Percentiles rank a stretch among this genome's conserved stretches.
Conservation (phyloP, 176 grass and related monocot species). For the Oryza rufipogon region DNA sequence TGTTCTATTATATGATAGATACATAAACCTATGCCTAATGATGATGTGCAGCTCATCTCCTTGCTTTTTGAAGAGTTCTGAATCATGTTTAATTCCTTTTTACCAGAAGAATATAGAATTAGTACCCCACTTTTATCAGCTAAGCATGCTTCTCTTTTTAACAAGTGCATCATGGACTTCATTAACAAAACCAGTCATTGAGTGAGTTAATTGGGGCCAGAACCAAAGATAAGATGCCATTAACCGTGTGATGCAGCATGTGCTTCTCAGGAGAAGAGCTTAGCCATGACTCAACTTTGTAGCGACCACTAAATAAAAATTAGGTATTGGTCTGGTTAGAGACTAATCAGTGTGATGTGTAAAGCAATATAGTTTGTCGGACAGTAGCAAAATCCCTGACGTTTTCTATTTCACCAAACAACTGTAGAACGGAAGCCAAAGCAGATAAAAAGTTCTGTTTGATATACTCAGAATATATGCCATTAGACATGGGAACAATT, state of each 20-base stretch:
- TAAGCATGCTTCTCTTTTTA: not conserved
- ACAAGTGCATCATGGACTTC: not conserved
- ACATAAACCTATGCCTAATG: not conserved
- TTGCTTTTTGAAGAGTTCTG: not conserved
- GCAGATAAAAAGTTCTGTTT: not conserved
- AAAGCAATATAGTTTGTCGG: constrained; percentile 24
- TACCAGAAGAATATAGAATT: not conserved
- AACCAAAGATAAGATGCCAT: constrained; percentile 3
- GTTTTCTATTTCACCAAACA: not conserved
- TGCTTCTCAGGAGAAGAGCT: not conserved
- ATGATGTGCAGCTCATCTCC: not conserved
- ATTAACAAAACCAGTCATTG: not conserved
- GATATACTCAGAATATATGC: not conserved
- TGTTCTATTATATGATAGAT: not conserved
- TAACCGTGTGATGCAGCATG: not conserved
- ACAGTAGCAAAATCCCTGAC: not conserved
- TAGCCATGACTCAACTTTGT: constrained; percentile 13
- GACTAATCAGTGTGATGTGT: constrained; percentile 37
- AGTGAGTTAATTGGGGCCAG: not conserved
- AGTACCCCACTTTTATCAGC: constrained; percentile 16
- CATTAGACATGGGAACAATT: not conserved
- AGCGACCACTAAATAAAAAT: constrained; percentile 9
- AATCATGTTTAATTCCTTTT: constrained; percentile 2
- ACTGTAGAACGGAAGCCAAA: not conserved
- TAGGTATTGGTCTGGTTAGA: constrained; percentile 5